These are phyloP conservation scores for Beauveria australis DNA, from an alignment of 2,329 filamentous ascomycete species.

Conservation along the genomic window DNA sequence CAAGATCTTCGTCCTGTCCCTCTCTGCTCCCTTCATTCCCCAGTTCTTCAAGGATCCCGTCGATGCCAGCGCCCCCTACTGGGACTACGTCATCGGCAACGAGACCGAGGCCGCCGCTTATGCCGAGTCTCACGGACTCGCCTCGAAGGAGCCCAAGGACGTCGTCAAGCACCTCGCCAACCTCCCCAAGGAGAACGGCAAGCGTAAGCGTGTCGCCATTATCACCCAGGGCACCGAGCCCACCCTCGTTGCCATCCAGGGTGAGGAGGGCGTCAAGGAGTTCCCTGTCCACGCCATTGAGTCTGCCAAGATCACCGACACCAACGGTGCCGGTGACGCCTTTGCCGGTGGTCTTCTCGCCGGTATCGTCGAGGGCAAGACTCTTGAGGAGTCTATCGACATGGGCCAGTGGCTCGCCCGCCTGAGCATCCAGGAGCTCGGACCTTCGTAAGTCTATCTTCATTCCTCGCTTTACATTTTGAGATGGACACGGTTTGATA, in stretches of 20 bases:
- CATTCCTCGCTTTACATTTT: slow-evolving; percentile 3
- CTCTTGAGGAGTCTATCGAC: slow-evolving; percentile 70
- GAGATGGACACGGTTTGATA: neutral
- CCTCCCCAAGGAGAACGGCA: slow-evolving; percentile 83
- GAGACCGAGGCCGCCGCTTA: slow-evolving; percentile 90
- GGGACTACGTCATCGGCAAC: slow-evolving; percentile 94
- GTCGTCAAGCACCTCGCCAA: slow-evolving; percentile 81
- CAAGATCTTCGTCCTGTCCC: slow-evolving; percentile 86
- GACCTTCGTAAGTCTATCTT: slow-evolving; percentile 73
- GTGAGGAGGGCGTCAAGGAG: slow-evolving; percentile 61
- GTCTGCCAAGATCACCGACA: slow-evolving; percentile 78
- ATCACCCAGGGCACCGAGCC: slow-evolving; percentile 92
- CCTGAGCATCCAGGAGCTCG: slow-evolving; percentile 88
- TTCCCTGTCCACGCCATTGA: slow-evolving; percentile 76
- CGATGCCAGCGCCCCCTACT: slow-evolving; percentile 79
- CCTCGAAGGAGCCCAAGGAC: slow-evolving; percentile 68
- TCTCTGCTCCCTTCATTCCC: slow-evolving; percentile 91
- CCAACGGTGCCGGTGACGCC: slow-evolving; percentile 92
- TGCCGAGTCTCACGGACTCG: slow-evolving; percentile 70
- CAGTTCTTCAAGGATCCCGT: slow-evolving; percentile 98
- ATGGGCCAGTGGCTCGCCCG: slow-evolving; percentile 96
- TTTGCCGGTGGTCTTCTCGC: slow-evolving; percentile 93
- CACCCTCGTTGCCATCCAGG: slow-evolving; percentile 74
- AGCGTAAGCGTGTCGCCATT: slow-evolving; percentile 78
- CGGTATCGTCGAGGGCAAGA: slow-evolving; percentile 77